Evolutionary conservation across 1,139 yeast species (phyloP), one percentile per base, ranked within the genome.

Genomic region (Blastobotrys raffinosifermentans): DNA sequence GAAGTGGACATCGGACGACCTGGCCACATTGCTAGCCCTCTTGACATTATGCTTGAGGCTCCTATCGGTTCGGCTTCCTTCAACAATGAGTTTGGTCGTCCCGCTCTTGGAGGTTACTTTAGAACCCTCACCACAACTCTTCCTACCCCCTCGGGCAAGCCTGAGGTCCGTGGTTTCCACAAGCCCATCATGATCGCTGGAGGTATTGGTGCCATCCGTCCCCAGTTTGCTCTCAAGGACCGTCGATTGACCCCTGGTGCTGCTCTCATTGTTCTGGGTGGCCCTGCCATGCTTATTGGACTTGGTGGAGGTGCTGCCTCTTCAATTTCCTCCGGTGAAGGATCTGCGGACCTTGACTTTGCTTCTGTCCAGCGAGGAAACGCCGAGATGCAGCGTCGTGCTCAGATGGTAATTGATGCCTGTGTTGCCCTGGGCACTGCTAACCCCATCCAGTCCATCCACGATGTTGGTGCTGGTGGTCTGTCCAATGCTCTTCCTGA

Each of bases 231-330:
- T 7, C 70, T 93, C 50, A 93, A 93, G 63, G 82, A 86, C 59
- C 77, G 78, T 40, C 80, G 75, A 46, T 87, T 93, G 50, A 85
- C 96, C 3, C 94, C 97, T 20, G 96, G 96, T 16, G 80, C 97
- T 19, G 79, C 83, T 42, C 72, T 93, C 48, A 85, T 93, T 58
- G 98, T 93, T 19, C 75, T 93, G 38, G 99, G 99, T 57, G 99
- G 99, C 42, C 96, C 89, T 53, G 84, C 89, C n/a, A 91, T 93
- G 98, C 75, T 93, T 54, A 91, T 93, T 64, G 99, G 99, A 57
- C 74, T 91, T 43, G 99, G 99, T 57, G 99, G 99, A 58, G 99
- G 99, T 67, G 98, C 98, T 33, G 98, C 98, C 7, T 91, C 98
- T 4, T 85, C 96, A 7, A 76, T 89, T 37, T 77, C 94, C 13